These are phyloP conservation scores for Apiotrichum montevideense DNA, from an alignment of 1,284 basidiomycete genomes.

Conservation along the genomic window DNA sequence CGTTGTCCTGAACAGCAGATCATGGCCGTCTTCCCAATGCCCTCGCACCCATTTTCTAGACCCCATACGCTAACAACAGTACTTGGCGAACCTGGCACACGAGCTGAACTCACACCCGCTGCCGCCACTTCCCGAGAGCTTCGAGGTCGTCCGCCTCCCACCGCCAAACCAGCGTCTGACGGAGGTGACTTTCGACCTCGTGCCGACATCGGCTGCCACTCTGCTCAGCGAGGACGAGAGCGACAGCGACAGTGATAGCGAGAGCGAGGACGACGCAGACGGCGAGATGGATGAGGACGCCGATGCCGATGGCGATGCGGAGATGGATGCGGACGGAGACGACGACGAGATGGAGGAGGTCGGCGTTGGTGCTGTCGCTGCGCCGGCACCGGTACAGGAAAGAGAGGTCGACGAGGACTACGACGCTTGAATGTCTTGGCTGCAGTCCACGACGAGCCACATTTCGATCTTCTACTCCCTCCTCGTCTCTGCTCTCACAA, in stretches of 20 bases:
- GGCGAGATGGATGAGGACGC: constrained; percentile 20
- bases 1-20: too few relatives aligned
- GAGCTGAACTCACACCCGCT: constrained; percentile 85
- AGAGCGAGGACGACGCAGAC: constrained; percentile 12
- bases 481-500: too few relatives aligned
- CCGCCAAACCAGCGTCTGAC: constrained; percentile 70
- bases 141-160: constrained; percentile 75
- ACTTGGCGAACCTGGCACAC: constrained; percentile 78
- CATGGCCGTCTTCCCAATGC: too few relatives aligned
- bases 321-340: constrained; percentile 21
- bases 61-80: constrained; percentile 52
- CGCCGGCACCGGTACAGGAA: neutral
- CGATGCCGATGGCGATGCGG: constrained; percentile 19
- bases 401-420: constrained; percentile 43
- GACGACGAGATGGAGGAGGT: constrained; percentile 42
- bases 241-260: constrained; percentile 21
- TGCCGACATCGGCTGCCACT: constrained; percentile 68
- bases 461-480: neutral
- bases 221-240: constrained; percentile 23
- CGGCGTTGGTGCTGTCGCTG: constrained; percentile 10
- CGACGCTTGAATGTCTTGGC: constrained; percentile 23
- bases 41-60: neutral
- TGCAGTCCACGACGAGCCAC: too few relatives aligned
- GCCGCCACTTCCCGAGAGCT: constrained; percentile 88
- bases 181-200: constrained; percentile 84